phyloP scores from a whole-genome alignment of 257 asterid genomes.

The Schizonepeta tenuifolia region DNA sequence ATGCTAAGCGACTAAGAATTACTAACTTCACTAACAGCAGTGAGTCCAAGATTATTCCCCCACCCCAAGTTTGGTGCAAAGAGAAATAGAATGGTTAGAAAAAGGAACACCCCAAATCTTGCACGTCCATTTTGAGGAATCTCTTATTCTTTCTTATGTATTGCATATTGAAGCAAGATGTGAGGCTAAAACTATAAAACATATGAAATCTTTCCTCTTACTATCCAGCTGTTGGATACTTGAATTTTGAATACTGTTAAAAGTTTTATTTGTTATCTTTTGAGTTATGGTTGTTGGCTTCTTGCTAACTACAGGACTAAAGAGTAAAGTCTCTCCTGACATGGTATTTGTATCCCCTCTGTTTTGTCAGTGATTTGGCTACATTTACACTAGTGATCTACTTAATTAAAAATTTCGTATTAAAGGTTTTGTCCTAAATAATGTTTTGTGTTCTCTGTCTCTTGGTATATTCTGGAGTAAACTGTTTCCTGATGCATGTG shows the following conservation, averaged over 20 bases:
- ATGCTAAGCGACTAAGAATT: background rate
- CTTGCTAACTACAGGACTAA: conserved; percentile 5
- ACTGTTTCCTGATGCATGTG: conserved; percentile 30
- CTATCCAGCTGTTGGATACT: background rate
- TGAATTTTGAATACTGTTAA: background rate
- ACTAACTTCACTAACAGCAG: background rate
- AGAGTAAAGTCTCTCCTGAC: conserved; percentile 4
- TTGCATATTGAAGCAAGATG: background rate
- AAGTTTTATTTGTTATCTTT: background rate
- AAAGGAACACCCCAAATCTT: background rate
- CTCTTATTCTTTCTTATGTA: background rate
- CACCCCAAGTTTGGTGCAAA: background rate
- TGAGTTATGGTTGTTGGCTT: conserved; percentile 18
- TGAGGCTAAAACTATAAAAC: background rate
- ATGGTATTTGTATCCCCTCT: background rate
- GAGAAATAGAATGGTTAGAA: background rate
- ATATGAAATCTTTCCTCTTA: background rate
- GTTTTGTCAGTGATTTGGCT: background rate
- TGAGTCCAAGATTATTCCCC: background rate
- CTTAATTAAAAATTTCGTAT: background rate
- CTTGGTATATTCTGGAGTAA: conserved; percentile 1
- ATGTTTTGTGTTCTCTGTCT: background rate
- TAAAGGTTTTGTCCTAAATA: conserved; percentile 10
- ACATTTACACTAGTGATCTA: background rate
- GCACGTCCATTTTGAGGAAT: background rate